These are phyloP conservation scores for Blastocystis sp. DNA, from an alignment of 352 stramenopile genomes.

Conservation along the genomic window DNA sequence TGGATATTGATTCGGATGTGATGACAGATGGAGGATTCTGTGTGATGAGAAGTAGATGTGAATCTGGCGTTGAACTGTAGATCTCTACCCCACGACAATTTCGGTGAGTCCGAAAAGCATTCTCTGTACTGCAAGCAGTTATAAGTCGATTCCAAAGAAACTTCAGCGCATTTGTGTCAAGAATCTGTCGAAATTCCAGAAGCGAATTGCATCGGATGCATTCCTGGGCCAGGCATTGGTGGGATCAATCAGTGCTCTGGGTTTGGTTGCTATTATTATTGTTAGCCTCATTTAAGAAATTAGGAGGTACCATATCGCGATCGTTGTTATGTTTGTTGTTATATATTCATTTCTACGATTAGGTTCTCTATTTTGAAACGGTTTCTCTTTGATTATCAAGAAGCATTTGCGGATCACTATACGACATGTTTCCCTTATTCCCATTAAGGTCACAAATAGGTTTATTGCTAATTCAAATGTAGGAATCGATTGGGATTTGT, in stretches of 20 bases:
- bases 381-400: conserved; percentile 29
- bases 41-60: conserved; percentile 37
- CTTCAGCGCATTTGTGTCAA: conserved; percentile 14
- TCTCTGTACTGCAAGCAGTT: conserved; percentile 42
- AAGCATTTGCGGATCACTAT: conserved; percentile 29
- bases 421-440: conserved; percentile 28
- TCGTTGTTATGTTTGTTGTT: conserved; percentile 22
- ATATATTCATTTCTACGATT: not conserved
- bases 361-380: not conserved
- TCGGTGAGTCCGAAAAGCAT: conserved; percentile 2
- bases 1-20: conserved; percentile 39
- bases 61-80: not conserved
- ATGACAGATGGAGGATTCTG: conserved; percentile 50
- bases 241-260: conserved; percentile 26
- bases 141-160: conserved; percentile 59
- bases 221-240: conserved; percentile 50
- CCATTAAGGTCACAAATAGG: not conserved
- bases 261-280: conserved; percentile 20
- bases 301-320: not conserved
- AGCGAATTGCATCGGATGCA: conserved; percentile 51
- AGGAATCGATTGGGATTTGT: not conserved
- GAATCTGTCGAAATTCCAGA: conserved; percentile 51
- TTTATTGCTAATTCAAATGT: conserved; percentile 17
- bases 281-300: not conserved
- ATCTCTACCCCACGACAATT: conserved; percentile 56